Base-by-base conservation (phyloP, 768 basidiomycete genomes). In the Leucocoprinus leucothites region DNA sequence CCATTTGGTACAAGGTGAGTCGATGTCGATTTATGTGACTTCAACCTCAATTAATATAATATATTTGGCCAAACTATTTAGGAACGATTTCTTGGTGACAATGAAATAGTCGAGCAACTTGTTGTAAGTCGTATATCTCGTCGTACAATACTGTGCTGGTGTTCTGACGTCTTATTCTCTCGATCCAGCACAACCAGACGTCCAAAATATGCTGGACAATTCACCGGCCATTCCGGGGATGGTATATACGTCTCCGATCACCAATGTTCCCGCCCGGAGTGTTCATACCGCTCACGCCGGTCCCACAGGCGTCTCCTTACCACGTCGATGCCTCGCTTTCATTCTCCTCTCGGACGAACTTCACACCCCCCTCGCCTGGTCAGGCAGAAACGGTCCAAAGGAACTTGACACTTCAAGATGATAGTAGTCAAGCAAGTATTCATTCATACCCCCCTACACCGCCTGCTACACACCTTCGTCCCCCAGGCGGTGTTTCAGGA, bases 161-260 rank as follows among this genome's bases (percentile, higher is more conserved):
- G 4, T 9, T 35, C 11, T n/a, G 40, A 21, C 3, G 2, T 35
- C 21, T 25, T 24, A 9, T 26, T 42, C 36, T 16, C 9, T 13
- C 16, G 38, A 11, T 28, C 38, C 16, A 56, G 87, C 86, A 91
- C 55, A 87, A 86, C 38, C 76, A 81, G n/a, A 84, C 80, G 3
- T 82, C 79, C 21, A 77, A 78, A 0, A 66, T 89, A 1, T 77
- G 80, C 53, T 93, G 91, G 91, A 81, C 81, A 9, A 82, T 91
- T 24, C 91, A 91, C 65, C 81, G 84, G 4, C 91, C 91, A 1
- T 82, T 84, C 55, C 82, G 86, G 25, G 91, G 91, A 43, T 93
- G 91, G 91, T 93, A 92, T 67, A 83, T 93, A 57, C 86, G 86
- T 40, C 71, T 93, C 22, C 81, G 87, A 34, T 73, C 87, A 1